A percentile compares a stretch with the other conserved stretches of the same genome.
These are phyloP conservation scores for Cladophialophora exuberans DNA, from an alignment of 2,329 filamentous ascomycete species.

Conservation along the genomic window DNA sequence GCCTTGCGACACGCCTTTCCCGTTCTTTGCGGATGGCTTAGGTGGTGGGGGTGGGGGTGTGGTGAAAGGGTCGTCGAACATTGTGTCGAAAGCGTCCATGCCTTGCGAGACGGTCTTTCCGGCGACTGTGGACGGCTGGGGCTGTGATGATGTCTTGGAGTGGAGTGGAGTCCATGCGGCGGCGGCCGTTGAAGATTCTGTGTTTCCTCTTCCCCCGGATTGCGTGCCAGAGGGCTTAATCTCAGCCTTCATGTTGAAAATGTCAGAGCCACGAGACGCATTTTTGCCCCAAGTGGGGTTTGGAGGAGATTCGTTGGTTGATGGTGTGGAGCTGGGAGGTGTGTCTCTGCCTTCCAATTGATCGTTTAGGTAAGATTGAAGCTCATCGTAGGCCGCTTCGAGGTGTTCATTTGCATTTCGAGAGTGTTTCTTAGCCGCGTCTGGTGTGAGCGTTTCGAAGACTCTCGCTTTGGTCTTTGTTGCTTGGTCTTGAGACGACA, in stretches of 20 bases:
- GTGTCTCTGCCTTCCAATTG: not conserved
- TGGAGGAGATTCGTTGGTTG: too few species aligned
- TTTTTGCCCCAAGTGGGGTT: too few species aligned
- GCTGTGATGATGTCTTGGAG: too few species aligned
- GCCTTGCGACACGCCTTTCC: constrained; percentile 21
- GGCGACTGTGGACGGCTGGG: too few species aligned
- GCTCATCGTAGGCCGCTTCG: not conserved
- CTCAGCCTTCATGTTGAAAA: too few species aligned
- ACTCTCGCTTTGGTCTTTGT: not conserved
- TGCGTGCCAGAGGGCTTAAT: too few species aligned
- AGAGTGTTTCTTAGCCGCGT: not conserved
- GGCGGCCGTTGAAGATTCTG: too few species aligned
- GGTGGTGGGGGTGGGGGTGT: not conserved
- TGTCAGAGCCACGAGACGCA: too few species aligned
- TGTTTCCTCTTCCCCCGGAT: too few species aligned
- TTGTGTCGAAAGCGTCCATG: constrained; percentile 23
- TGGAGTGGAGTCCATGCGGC: too few species aligned
- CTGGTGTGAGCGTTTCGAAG: not conserved
- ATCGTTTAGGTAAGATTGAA: not conserved
- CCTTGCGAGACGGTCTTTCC: constrained; percentile 21
- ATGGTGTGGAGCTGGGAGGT: not conserved
- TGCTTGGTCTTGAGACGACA: too few species aligned
- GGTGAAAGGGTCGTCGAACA: constrained; percentile 1
- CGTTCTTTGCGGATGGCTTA: too few species aligned
- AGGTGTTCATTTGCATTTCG: not conserved